Evolutionary conservation across 2,329 filamentous ascomycete genomes (phyloP).

Genomic region (Stachybotrys elegans): DNA sequence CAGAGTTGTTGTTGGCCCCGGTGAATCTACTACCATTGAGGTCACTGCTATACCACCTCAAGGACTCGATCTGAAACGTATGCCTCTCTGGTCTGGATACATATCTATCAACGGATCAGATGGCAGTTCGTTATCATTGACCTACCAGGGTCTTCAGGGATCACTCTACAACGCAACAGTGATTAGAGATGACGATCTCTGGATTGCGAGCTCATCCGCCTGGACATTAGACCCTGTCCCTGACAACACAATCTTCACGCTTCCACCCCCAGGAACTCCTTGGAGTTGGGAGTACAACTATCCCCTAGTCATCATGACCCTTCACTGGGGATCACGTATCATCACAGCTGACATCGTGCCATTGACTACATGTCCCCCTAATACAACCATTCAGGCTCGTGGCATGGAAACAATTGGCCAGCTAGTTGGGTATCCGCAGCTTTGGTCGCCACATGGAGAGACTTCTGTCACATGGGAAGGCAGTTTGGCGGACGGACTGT

Average conservation of each 20-base stretch:
- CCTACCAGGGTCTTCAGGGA: constrained; percentile 30
- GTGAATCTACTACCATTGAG: neutral
- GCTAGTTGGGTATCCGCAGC: neutral
- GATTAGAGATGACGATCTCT: neutral
- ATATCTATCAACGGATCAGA: constrained; percentile 32
- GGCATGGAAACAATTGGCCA: neutral
- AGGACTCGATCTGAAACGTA: constrained; percentile 21
- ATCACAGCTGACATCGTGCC: neutral
- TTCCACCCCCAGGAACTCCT: neutral
- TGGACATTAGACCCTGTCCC: neutral
- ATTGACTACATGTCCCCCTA: neutral
- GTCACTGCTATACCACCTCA: constrained; percentile 29
- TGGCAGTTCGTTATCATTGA: constrained; percentile 26
- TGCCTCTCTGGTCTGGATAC: constrained; percentile 39
- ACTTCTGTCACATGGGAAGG: neutral
- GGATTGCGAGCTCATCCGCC: neutral
- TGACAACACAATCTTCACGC: neutral
- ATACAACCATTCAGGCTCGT: neutral
- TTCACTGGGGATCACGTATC: neutral
- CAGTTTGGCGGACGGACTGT: neutral
- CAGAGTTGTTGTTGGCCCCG: neutral
- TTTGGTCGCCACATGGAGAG: neutral
- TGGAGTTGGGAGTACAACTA: neutral
- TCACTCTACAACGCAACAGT: constrained; percentile 11
- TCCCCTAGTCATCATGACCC: neutral